These are phyloP conservation scores for Rhododendron mucronatum DNA, from an alignment of 148 eudicot genomes.

Conservation along the genomic window DNA sequence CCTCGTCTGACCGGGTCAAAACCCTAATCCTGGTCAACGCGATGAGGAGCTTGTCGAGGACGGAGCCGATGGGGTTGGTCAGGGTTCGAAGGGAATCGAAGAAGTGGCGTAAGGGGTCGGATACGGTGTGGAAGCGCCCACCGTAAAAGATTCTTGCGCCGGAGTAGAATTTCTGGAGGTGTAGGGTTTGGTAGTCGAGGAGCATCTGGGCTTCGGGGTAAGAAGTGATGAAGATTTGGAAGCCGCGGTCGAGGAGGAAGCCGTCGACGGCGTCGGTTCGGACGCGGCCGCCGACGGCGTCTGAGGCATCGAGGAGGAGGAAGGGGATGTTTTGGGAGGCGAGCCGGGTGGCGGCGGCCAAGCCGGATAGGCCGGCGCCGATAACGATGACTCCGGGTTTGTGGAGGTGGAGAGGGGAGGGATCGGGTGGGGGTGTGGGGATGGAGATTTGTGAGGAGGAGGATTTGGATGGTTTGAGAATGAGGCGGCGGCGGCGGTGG, in stretches of 20 bases:
- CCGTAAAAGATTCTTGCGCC: constrained; percentile 62
- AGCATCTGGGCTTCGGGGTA: constrained; percentile 74
- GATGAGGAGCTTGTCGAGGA: constrained; percentile 59
- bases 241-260: constrained; percentile 89
- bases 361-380: constrained; percentile 90
- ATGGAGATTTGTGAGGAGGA: constrained; percentile 25
- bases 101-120: constrained; percentile 80
- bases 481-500: constrained; percentile 13
- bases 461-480: constrained; percentile 18
- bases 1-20: constrained; percentile 42
- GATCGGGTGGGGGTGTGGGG: constrained; percentile 14
- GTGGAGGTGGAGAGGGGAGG: background rate
- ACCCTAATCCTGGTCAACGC: constrained; percentile 53
- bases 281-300: constrained; percentile 90
- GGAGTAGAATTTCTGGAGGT: constrained; percentile 74
- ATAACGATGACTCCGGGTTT: constrained; percentile 48
- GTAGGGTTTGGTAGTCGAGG: constrained; percentile 52
- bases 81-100: constrained; percentile 43
- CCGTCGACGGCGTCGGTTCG: constrained; percentile 80
- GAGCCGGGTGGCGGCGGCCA: constrained; percentile 75
- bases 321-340: constrained; percentile 47
- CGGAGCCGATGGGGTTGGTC: constrained; percentile 68
- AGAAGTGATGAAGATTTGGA: constrained; percentile 94
- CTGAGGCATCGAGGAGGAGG: constrained; percentile 78
- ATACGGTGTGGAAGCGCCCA: constrained; percentile 63